Evolutionary conservation across 208 protist species (phyloP).

Genomic region (Leishmania arabica): DNA sequence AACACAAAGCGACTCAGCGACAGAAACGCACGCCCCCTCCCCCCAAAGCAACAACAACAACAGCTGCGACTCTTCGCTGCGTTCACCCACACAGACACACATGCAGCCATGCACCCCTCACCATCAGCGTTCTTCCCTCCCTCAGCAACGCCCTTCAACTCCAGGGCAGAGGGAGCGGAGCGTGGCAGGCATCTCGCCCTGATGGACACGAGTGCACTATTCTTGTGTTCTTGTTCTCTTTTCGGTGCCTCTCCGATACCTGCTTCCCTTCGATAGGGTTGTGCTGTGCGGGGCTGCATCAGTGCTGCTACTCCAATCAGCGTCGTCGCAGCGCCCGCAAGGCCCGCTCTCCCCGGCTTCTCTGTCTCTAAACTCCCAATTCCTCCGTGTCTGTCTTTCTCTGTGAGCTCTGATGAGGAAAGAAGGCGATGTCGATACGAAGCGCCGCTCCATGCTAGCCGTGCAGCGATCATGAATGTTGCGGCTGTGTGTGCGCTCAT

Average conservation of each 20-base stretch:
- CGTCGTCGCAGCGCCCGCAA: not conserved
- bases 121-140: not conserved
- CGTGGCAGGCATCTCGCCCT: not conserved
- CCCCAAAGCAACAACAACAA: not conserved
- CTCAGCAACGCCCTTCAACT: not conserved
- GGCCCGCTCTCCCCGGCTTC: not conserved
- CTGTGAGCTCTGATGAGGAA: not conserved
- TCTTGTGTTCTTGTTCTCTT: not conserved
- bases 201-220: not conserved
- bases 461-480: too few species aligned
- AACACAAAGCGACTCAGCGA: too few species aligned
- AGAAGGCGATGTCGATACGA: not conserved
- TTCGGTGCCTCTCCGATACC: not conserved
- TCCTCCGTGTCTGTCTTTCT: not conserved
- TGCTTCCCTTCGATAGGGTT: not conserved
- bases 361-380: not conserved
- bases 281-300: not conserved
- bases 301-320: not conserved
- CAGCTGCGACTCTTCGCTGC: not conserved
- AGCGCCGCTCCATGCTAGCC: too few species aligned
- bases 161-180: not conserved
- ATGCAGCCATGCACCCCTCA: not conserved
- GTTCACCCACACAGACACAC: not conserved
- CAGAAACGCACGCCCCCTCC: not conserved
- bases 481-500: too few species aligned